Evolutionary conservation across 2,329 filamentous ascomycete genomes (phyloP).

Genomic region (Fusarium subglutinans): DNA sequence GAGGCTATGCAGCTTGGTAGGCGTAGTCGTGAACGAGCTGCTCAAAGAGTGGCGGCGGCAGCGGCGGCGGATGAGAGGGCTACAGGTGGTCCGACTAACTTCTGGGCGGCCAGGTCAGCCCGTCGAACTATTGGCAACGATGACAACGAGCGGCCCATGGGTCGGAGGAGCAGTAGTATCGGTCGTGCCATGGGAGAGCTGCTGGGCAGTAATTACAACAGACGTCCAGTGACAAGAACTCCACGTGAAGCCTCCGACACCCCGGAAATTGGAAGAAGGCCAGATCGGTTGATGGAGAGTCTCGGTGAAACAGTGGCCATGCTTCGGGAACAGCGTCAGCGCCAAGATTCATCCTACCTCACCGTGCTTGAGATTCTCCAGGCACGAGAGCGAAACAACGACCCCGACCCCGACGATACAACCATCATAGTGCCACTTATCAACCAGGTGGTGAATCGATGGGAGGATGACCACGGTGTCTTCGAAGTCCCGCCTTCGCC

Average conservation of each 20-base stretch:
- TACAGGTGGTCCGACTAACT: conserved; percentile 3
- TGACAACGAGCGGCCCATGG: conserved; percentile 43
- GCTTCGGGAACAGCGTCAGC: conserved; percentile 49
- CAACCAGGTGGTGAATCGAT: conserved; percentile 50
- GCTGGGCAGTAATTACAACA: conserved; percentile 48
- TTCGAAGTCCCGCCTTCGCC: conserved; percentile 57
- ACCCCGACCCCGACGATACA: conserved; percentile 49
- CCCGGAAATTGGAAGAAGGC: conserved; percentile 31
- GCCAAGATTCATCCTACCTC: conserved; percentile 49
- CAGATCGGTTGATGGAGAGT: conserved; percentile 48
- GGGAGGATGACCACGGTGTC: conserved; percentile 55
- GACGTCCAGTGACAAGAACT: conserved; percentile 48
- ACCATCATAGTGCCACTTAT: conserved; percentile 50
- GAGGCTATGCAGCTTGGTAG: conserved; percentile 66
- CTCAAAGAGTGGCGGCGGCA: conserved; percentile 36
- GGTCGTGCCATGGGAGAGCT: conserved; percentile 52
- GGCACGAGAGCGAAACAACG: conserved; percentile 45
- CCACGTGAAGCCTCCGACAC: conserved; percentile 43
- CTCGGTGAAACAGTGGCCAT: conserved; percentile 50
- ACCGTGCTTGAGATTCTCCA: conserved; percentile 52
- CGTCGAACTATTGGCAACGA: conserved; percentile 33
- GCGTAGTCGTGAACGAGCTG: conserved; percentile 57
- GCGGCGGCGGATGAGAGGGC: conserved; percentile 27
- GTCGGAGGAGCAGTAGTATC: conserved; percentile 50
- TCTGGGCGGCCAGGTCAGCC: conserved; percentile 25